Evolutionary conservation across 2,329 filamentous ascomycete genomes (phyloP).

Genomic region (Alternaria alternata): DNA sequence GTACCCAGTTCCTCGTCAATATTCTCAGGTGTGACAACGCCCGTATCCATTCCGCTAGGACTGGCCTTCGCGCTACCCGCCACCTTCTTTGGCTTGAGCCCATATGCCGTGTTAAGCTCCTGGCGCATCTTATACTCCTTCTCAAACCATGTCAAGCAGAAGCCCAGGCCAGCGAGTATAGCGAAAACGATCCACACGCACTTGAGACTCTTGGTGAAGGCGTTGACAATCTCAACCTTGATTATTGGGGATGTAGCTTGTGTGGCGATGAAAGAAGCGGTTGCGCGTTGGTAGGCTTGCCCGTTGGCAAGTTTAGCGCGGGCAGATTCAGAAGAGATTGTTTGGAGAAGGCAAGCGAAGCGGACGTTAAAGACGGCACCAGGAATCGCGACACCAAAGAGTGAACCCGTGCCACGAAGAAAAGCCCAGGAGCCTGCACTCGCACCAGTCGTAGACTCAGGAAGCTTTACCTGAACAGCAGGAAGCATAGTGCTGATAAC

Average conservation of each 20-base stretch:
- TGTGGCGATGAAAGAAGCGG: slow-evolving; percentile 25
- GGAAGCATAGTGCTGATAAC: slow-evolving; percentile 40
- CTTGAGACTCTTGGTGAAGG: slow-evolving; percentile 48
- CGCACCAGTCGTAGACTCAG: slow-evolving; percentile 31
- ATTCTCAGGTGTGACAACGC: background rate
- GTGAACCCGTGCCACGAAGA: slow-evolving; percentile 36
- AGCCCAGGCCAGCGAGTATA: slow-evolving; percentile 41
- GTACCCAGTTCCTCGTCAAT: background rate
- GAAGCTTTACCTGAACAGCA: slow-evolving; percentile 39
- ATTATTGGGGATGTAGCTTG: slow-evolving; percentile 19
- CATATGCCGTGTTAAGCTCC: slow-evolving; percentile 52
- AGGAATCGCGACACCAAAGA: slow-evolving; percentile 43
- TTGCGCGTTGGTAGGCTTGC: slow-evolving; percentile 40
- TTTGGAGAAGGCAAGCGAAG: slow-evolving; percentile 22
- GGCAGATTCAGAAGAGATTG: slow-evolving; percentile 17
- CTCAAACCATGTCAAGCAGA: slow-evolving; percentile 47
- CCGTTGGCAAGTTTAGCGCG: slow-evolving; percentile 25
- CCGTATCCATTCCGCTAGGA: background rate
- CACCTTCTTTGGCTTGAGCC: slow-evolving; percentile 40
- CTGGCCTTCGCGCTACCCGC: background rate
- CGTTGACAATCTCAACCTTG: slow-evolving; percentile 40
- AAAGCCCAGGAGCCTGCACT: slow-evolving; percentile 41
- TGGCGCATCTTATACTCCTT: slow-evolving; percentile 50
- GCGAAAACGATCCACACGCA: slow-evolving; percentile 52
- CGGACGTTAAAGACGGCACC: slow-evolving; percentile 41